These are phyloP conservation scores for Phlyctochytrium arcticum DNA, from an alignment of 192 early-diverging fungal species.

Conservation along the genomic window DNA sequence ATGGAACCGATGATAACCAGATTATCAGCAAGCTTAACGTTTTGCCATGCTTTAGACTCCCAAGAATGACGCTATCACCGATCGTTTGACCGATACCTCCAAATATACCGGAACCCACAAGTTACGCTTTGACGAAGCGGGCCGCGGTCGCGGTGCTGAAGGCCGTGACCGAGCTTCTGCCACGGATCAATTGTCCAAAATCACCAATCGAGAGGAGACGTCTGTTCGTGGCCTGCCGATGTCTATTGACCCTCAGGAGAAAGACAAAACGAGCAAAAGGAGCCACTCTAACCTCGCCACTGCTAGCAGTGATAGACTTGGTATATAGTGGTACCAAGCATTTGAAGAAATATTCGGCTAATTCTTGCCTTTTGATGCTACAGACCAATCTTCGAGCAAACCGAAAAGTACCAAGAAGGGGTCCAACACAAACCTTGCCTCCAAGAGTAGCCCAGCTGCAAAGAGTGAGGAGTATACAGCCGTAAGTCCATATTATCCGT, in stretches of 20 bases:
- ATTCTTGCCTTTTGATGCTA: background rate
- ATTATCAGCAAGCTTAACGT: background rate
- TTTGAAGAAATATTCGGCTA: background rate
- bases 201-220: constrained; percentile 31
- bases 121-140: constrained; percentile 46
- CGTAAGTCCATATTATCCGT: background rate
- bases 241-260: constrained; percentile 21
- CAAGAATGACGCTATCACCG: constrained; percentile 21
- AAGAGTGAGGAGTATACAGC: constrained; percentile 7
- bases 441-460: background rate
- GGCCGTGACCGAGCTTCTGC: constrained; percentile 37
- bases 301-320: constrained; percentile 30
- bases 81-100: constrained; percentile 37
- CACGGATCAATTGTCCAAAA: constrained; percentile 31
- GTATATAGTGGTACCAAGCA: constrained; percentile 15
- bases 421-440: constrained; percentile 15
- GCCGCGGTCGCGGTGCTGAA: constrained; percentile 41
- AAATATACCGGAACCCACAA: constrained; percentile 55
- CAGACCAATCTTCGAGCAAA: constrained; percentile 24
- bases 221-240: constrained; percentile 20
- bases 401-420: constrained; percentile 31
- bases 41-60: constrained; percentile 28
- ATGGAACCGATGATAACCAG: background rate
- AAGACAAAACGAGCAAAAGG: constrained; percentile 5
- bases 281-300: constrained; percentile 23